A percentile compares a stretch with the other conserved stretches of the same genome.
phyloP scores from a whole-genome alignment of 2,329 filamentous ascomycete genomes.

The Calonectria fujianensis region DNA sequence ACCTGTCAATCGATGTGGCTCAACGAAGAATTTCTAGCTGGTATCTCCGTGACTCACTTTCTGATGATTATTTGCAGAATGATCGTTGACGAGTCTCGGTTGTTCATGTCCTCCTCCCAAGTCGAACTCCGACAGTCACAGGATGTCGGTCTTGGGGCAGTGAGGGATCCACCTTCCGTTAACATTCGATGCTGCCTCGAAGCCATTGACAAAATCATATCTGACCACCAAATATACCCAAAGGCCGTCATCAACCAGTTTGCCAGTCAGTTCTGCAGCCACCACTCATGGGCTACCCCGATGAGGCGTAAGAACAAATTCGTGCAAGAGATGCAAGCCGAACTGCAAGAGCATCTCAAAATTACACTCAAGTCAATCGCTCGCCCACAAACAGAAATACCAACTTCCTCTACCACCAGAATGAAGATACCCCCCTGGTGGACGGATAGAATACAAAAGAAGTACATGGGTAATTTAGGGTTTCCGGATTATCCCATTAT shows the following conservation, averaged over 20 bases:
- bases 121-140: neutral
- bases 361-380: neutral
- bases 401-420: neutral
- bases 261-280: constrained; percentile 3
- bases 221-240: neutral
- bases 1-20: neutral
- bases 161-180: neutral
- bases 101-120: neutral
- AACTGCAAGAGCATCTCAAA: neutral
- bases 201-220: neutral
- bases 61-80: constrained; percentile 31
- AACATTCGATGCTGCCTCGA: neutral
- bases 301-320: constrained; percentile 14
- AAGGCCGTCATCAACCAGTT: neutral
- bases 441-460: neutral
- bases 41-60: constrained; percentile 15
- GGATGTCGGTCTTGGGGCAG: neutral
- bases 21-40: constrained; percentile 6
- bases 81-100: constrained; percentile 12
- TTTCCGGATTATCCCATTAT: too few species aligned
- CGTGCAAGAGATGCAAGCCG: constrained; percentile 1
- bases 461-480: neutral
- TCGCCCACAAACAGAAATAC: neutral
- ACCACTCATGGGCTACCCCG: constrained; percentile 24
- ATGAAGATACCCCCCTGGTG: neutral